phyloP scores from a whole-genome alignment of 192 early-diverging fungal species.

The Piromyces sp. region DNA sequence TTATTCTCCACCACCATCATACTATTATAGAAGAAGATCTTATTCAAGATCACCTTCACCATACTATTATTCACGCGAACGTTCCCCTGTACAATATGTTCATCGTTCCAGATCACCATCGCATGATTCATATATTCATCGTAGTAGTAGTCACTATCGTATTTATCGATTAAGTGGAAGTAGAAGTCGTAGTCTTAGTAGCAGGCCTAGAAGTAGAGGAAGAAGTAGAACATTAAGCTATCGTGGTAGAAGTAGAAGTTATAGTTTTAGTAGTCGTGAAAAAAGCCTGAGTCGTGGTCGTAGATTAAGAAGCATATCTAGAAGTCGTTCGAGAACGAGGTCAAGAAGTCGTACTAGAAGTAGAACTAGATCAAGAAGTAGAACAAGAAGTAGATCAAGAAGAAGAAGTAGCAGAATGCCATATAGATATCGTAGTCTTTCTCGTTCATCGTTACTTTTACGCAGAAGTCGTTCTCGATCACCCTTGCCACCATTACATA shows the following conservation, averaged over 20 bases:
- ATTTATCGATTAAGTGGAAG: background rate
- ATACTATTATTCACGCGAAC: background rate
- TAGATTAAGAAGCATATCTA: background rate
- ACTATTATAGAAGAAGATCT: background rate
- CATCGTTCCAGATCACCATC: background rate
- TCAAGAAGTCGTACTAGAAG: background rate
- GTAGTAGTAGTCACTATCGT: background rate
- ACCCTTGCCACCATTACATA: no score
- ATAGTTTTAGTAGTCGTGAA: background rate
- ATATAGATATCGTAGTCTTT: background rate
- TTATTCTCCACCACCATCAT: background rate
- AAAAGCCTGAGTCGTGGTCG: background rate
- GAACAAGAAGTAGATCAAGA: background rate
- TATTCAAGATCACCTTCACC: background rate
- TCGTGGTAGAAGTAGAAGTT: background rate
- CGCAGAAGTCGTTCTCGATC: no score
- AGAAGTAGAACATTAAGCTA: background rate
- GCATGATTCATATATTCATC: background rate
- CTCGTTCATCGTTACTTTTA: no score
- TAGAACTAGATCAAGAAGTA: background rate
- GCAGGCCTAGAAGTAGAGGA: background rate
- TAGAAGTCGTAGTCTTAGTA: background rate
- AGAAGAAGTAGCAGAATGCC: background rate
- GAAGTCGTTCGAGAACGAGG: background rate
- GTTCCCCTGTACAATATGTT: background rate